Conservation (phyloP, 1,284 basidiomycete species). For the Leucoagaricus sp. region DNA sequence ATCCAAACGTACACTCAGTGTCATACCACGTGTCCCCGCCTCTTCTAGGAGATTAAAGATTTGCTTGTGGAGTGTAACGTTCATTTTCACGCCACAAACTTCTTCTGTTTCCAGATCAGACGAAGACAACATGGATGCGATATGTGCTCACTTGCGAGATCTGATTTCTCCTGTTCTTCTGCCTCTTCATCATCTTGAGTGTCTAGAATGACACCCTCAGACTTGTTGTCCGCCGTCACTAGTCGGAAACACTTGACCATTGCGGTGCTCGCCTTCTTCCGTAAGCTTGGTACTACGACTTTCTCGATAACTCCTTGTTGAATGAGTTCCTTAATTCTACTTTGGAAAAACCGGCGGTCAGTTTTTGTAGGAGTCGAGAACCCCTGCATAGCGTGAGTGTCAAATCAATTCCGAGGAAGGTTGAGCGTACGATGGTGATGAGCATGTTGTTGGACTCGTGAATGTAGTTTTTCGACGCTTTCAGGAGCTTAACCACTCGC, state of each 20-base stretch:
- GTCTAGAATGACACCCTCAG: slow-evolving; percentile 33
- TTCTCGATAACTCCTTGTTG: slow-evolving; percentile 73
- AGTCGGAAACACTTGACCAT: slow-evolving; percentile 66
- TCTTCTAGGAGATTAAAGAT: slow-evolving; percentile 69
- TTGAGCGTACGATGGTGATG: slow-evolving; percentile 59
- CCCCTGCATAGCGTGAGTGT: slow-evolving; percentile 46
- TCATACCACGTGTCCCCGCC: slow-evolving; percentile 67
- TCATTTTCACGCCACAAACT: slow-evolving; percentile 50
- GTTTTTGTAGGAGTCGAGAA: slow-evolving; percentile 70
- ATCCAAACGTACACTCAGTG: slow-evolving; percentile 54
- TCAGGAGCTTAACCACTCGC: slow-evolving; percentile 68
- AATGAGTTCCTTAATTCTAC: slow-evolving; percentile 68
- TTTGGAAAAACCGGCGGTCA: slow-evolving; percentile 77
- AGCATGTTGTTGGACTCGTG: slow-evolving; percentile 72
- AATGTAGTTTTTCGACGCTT: slow-evolving; percentile 63
- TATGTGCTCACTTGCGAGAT: slow-evolving; percentile 28
- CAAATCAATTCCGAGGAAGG: not conserved
- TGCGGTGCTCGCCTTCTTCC: slow-evolving; percentile 42
- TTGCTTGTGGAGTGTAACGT: slow-evolving; percentile 73
- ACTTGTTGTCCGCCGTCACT: slow-evolving; percentile 36
- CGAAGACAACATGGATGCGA: slow-evolving; percentile 15
- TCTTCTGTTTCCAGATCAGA: slow-evolving; percentile 22
- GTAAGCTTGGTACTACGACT: slow-evolving; percentile 61
- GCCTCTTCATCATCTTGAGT: slow-evolving; percentile 22
- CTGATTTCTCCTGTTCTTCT: slow-evolving; percentile 44